phyloP scores from a whole-genome alignment of 2,329 filamentous ascomycete species.

The Verticillium zaregamsianum region DNA sequence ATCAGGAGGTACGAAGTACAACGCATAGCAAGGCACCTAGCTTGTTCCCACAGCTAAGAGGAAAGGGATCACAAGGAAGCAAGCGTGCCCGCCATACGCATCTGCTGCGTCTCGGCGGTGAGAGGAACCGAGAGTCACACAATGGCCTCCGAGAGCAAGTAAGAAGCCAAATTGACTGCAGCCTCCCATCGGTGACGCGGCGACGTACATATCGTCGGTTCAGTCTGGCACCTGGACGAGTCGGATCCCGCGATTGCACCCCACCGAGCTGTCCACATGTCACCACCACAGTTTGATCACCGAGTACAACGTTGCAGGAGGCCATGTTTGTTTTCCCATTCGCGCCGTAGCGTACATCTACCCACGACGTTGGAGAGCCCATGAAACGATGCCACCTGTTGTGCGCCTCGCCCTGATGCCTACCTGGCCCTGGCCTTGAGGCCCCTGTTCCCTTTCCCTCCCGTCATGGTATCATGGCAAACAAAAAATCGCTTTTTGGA shows the following conservation, averaged over 20 bases:
- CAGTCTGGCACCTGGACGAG: background rate
- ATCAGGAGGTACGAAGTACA: background rate
- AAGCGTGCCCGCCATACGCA: background rate
- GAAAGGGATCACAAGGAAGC: background rate
- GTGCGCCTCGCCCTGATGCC: background rate
- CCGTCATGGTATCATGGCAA: slow-evolving; percentile 5
- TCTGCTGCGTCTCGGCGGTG: background rate
- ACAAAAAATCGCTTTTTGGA: slow-evolving; percentile 2
- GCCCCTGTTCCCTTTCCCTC: background rate
- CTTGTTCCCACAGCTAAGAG: background rate
- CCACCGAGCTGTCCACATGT: background rate
- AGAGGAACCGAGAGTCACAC: background rate
- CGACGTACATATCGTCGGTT: background rate
- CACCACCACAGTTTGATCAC: background rate
- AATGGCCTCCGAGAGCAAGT: background rate
- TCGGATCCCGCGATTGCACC: background rate
- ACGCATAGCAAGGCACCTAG: background rate
- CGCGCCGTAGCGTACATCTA: background rate
- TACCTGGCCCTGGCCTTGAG: background rate
- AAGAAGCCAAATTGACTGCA: background rate
- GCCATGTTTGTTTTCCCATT: background rate
- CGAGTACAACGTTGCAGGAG: background rate
- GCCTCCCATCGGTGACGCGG: background rate
- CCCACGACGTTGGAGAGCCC: background rate
- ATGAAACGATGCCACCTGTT: background rate